Evolutionary conservation across 1,139 yeast species (phyloP).

Genomic region (Kodamaea fungicola): DNA sequence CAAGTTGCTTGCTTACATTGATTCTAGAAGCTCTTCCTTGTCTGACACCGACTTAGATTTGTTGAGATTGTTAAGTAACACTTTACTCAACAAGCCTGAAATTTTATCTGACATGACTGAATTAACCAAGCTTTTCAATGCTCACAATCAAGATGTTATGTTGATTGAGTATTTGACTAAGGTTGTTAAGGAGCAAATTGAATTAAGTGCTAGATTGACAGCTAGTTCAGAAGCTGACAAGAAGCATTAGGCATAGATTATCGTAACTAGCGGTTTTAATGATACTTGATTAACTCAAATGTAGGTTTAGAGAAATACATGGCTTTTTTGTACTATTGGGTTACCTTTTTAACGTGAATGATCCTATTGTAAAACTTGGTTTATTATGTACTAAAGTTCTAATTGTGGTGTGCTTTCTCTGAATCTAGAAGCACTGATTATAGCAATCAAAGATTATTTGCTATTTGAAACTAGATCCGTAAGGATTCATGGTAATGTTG

Average conservation of each 20-base stretch:
- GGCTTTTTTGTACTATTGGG: background rate
- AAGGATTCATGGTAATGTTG: no score
- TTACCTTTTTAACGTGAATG: no score
- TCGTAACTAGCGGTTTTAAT: background rate
- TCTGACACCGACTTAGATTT: conserved; percentile 50
- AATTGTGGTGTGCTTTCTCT: no score
- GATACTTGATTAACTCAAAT: background rate
- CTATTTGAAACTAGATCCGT: no score
- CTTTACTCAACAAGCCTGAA: conserved; percentile 57
- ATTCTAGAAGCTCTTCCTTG: conserved; percentile 39
- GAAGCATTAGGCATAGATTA: conserved; percentile 9
- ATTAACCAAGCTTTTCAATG: conserved; percentile 61
- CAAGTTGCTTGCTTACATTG: conserved; percentile 48
- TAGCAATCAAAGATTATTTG: no score
- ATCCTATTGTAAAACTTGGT: no score
- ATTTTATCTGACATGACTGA: conserved; percentile 54
- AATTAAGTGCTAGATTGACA: conserved; percentile 73
- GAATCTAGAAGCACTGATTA: no score
- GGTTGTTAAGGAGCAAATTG: conserved; percentile 83
- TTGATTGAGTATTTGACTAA: conserved; percentile 82
- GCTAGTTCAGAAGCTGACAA: conserved; percentile 27
- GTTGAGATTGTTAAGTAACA: conserved; percentile 66
- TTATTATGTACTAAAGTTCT: no score
- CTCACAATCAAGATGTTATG: conserved; percentile 77
- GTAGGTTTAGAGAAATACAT: background rate